Evolutionary conservation across 441 rosid genomes (phyloP).

Genomic region (Pelargonium cotyledonis): DNA sequence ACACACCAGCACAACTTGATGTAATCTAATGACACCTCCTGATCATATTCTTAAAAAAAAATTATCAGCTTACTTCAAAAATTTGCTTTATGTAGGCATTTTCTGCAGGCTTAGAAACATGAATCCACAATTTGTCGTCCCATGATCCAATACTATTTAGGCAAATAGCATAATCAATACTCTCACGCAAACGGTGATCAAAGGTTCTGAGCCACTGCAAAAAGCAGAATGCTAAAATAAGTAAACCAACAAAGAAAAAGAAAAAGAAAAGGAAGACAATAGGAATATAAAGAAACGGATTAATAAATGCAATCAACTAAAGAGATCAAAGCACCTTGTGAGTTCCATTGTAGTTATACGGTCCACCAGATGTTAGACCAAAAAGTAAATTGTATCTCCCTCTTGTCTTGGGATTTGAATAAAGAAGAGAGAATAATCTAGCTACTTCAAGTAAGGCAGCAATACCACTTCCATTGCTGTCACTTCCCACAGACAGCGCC

Average conservation of each 20-base stretch:
- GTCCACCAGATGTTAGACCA: conserved; percentile 93
- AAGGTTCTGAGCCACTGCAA: conserved; percentile 93
- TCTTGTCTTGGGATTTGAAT: conserved; percentile 89
- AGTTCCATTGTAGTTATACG: conserved; percentile 92
- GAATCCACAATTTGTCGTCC: conserved; percentile 64
- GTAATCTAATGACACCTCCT: background rate
- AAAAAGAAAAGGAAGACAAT: too few species aligned
- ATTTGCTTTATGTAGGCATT: conserved; percentile 85
- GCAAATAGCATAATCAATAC: conserved; percentile 95
- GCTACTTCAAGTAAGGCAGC: conserved; percentile 94
- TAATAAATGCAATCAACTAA: conserved; percentile 10
- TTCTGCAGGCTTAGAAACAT: conserved; percentile 95
- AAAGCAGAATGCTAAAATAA: conserved; percentile 18
- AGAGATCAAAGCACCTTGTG: conserved; percentile 55
- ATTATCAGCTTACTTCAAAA: conserved; percentile 54
- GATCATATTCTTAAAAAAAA: background rate
- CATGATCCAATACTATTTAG: conserved; percentile 85
- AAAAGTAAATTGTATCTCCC: conserved; percentile 91
- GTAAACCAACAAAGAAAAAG: background rate
- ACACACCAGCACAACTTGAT: conserved; percentile 18
- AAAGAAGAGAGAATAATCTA: conserved; percentile 83
- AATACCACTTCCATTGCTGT: conserved; percentile 94
- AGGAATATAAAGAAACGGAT: background rate
- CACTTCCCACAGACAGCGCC: conserved; percentile 93
- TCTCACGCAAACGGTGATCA: conserved; percentile 93